Evolutionary conservation across 768 basidiomycete genomes (phyloP), one percentile per base, ranked within the genome.

Genomic region (Pleurotus pulmonarius): DNA sequence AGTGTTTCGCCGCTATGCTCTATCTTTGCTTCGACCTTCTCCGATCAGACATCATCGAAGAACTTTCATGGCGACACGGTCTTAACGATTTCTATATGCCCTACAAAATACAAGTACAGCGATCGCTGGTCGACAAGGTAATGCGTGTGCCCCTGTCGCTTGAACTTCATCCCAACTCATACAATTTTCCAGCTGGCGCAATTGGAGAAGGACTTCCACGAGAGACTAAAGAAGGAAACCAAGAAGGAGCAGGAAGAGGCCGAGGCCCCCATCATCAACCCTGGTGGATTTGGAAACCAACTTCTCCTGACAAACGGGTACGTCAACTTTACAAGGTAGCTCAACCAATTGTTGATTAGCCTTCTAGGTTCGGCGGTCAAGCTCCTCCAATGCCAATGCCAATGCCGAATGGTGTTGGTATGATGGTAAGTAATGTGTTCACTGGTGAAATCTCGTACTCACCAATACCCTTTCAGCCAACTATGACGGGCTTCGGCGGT

Each of bases 71-170:
- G 97, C 90, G 92, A 67, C 87, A 97, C 63, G 96, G 88, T 18
- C 80, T 99, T 46, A 93, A 92, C 65, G 97, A 99, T 72, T 98
- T 96, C 75, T 92, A 91, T 68, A 97, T 96, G 92, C 97, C 97
- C 1, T 98, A 92, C 71, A 87, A 85, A 68, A 87, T 97, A 47
- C 96, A 98, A 70, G 82, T 85, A 29, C 88, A 92, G 64, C 84
- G 94, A 56, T 82, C 87, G 38, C 75, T 87, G 67, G 81, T 89
- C 15, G 89, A 89, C 56, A 90, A 85, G 80, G 88, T 88, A 55
- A 9, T 72, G 58, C 34, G 22, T 53, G 11, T 37, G 15, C 29
- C 41, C 39, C 37, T 25, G 29, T 54, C 53, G 9, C 9, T 16
- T 15, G 2, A 46, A 34, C 7, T 8, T 9, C 29, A 34, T 34